Percentiles rank a stretch among this genome's conserved stretches.
phyloP scores from a whole-genome alignment of 371 early-diverging fungal species.

The Lichtheimia ornata region DNA sequence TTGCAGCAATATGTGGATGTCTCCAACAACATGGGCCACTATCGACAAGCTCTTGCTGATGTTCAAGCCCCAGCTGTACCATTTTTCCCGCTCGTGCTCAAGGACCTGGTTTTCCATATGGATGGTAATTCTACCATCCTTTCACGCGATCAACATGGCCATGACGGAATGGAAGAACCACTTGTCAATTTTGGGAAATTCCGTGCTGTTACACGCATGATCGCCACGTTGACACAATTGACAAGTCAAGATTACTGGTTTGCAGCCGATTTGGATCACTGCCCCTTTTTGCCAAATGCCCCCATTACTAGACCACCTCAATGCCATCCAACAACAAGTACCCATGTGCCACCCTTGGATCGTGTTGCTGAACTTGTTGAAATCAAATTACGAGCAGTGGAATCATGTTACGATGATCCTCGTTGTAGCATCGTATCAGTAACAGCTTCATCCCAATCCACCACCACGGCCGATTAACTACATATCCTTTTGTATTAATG shows the following conservation, averaged over 20 bases:
- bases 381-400: slow-evolving; percentile 8
- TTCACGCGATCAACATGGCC: neutral
- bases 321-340: neutral
- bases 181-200: slow-evolving; percentile 44
- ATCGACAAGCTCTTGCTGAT: slow-evolving; percentile 40
- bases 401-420: slow-evolving; percentile 9
- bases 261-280: slow-evolving; percentile 29
- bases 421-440: neutral
- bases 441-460: no score
- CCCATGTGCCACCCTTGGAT: slow-evolving; percentile 10
- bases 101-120: slow-evolving; percentile 45
- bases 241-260: slow-evolving; percentile 35
- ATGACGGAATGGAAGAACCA: no score
- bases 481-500: no score
- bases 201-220: slow-evolving; percentile 21
- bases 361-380: slow-evolving; percentile 18
- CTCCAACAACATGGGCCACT: slow-evolving; percentile 42
- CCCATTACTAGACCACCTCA: slow-evolving; percentile 4
- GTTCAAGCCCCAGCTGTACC: slow-evolving; percentile 23
- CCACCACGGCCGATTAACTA: no score
- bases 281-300: slow-evolving; percentile 19
- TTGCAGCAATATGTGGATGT: slow-evolving; percentile 42
- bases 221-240: slow-evolving; percentile 16
- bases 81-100: slow-evolving; percentile 48
- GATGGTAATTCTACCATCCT: slow-evolving; percentile 37